These are phyloP conservation scores for Phytophthora sp. DNA, from an alignment of 352 stramenopile species.

Conservation along the genomic window DNA sequence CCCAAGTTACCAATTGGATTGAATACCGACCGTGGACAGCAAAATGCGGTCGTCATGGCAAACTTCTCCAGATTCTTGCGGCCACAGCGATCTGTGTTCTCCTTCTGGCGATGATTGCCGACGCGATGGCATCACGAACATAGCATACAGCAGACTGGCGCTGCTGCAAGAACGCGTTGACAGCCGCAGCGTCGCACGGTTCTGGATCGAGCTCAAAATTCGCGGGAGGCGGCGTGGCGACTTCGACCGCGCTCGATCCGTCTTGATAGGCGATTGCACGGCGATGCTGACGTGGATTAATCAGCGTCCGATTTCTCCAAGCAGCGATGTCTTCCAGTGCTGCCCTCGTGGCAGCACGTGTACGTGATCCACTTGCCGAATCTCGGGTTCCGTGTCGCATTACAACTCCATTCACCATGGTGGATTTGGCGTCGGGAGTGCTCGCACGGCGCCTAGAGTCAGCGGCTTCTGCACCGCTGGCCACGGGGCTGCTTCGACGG, in stretches of 20 bases:
- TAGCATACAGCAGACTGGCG: neutral
- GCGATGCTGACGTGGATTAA: neutral
- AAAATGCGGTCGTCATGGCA: neutral
- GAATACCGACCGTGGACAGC: neutral
- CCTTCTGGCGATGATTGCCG: neutral
- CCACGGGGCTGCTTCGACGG: no score
- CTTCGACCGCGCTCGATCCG: neutral
- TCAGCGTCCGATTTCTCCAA: neutral
- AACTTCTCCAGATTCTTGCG: neutral
- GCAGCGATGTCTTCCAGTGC: neutral
- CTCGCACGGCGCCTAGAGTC: no score
- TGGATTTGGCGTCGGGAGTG: neutral
- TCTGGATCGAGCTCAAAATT: neutral
- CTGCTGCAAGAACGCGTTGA: neutral
- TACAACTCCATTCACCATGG: neutral
- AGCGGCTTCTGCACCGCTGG: no score
- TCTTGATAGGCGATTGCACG: neutral
- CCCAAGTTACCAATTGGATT: neutral
- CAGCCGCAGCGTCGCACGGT: neutral
- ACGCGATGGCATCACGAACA: neutral
- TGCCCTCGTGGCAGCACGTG: neutral
- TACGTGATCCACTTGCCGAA: neutral
- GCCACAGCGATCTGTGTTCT: no score
- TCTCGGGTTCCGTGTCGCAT: neutral
- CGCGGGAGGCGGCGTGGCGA: no score